Evolutionary conservation across 192 early-diverging fungal genomes (phyloP), one percentile per base, ranked within the genome.

Genomic region (Phlyctochytrium bullatum): DNA sequence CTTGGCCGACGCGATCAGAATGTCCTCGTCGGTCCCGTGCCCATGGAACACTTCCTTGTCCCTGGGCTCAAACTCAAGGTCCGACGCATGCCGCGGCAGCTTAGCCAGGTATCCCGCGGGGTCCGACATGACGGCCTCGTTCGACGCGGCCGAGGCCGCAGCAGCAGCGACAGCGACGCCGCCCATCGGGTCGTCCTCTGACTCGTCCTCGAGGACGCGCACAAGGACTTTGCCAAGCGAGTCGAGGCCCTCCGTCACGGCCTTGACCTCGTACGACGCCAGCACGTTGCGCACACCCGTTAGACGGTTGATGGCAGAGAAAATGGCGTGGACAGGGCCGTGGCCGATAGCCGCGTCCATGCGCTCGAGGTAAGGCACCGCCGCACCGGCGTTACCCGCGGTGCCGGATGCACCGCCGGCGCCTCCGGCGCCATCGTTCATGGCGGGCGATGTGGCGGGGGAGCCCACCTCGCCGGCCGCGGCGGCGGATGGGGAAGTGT

Each of bases 321-420:
- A 97, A 54, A 92, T 86, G 16, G 95, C 93, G 72, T 94, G 91
- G 30, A 97, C 89, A 3, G 95, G 91, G 12, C 95, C 93, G 71
- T 88, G 88, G 23, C 90, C 93, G 52, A 90, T 83, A 23, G 92
- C 92, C 12, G 89, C 95, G 75, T 94, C 93, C 25, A 40, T 80
- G 71, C 30, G 81, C 24, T 79, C 76, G 10, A 83, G 67, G 31
- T 67, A 60, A 20, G 68, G 50, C 16, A 35, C 20, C 2, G 36
- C 52, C 31, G 31, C 53, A 3, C 62, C 59, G 34, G 53, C 28
- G 36, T 30, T 78, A 3, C 35, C 59, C 29, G 47, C 50, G 0
- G 25, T 34, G 6, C 30, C 35, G 25, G 0, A n/a, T 0, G 24
- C 3, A 34, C 80, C 80, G 12, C 69, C 62, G 29, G 68, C 78